Conservation (phyloP, 371 early-diverging fungal genomes). For the Saksenaea vasiformis region DNA sequence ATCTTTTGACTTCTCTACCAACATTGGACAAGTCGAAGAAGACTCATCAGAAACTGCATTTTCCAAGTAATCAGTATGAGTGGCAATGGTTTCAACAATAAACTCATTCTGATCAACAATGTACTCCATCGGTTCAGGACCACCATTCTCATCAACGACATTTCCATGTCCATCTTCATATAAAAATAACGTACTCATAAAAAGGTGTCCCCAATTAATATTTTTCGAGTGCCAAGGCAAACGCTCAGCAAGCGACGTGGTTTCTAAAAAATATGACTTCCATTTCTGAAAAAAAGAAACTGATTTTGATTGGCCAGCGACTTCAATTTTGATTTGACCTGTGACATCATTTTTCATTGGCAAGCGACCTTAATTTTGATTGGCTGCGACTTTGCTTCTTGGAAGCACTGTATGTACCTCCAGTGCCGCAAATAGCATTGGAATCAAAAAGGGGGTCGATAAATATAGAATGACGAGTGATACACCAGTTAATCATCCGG, state of each 20-base stretch:
- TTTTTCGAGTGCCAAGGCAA: slow-evolving; percentile 1
- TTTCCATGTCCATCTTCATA: slow-evolving; percentile 16
- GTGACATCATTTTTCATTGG: too few relatives aligned
- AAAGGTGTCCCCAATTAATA: background rate
- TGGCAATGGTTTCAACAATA: slow-evolving; percentile 10
- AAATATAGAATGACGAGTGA: too few relatives aligned
- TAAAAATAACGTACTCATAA: slow-evolving; percentile 12
- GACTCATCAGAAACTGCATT: background rate
- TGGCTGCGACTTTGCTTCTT: too few relatives aligned
- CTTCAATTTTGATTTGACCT: too few relatives aligned
- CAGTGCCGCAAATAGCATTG: too few relatives aligned
- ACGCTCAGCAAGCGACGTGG: background rate
- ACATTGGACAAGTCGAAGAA: background rate
- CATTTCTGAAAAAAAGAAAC: too few relatives aligned
- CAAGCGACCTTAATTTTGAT: too few relatives aligned
- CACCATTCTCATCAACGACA: slow-evolving; percentile 16
- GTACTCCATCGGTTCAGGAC: slow-evolving; percentile 16
- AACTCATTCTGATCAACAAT: background rate
- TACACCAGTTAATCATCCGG: too few relatives aligned
- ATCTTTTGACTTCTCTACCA: slow-evolving; percentile 9
- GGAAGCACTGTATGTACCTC: too few relatives aligned
- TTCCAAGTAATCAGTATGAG: slow-evolving; percentile 4
- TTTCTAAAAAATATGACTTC: background rate
- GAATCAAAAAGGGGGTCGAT: too few relatives aligned
- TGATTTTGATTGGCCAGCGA: too few relatives aligned